Conservation (phyloP, 352 stramenopile genomes). For the Blastocystis sp. region DNA sequence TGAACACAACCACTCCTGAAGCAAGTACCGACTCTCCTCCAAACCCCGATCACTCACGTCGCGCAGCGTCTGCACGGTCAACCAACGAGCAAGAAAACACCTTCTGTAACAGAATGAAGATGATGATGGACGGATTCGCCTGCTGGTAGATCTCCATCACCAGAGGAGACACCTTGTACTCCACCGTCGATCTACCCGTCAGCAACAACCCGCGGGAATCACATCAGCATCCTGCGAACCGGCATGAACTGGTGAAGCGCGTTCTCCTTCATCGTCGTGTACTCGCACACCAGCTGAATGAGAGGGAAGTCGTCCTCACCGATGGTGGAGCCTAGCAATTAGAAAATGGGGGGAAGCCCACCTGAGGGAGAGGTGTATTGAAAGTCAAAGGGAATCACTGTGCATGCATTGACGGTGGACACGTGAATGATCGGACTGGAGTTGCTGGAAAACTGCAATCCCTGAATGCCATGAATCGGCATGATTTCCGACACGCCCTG, state of each 20-base stretch:
- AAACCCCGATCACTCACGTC: constrained; percentile 2
- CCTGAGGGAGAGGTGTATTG: constrained; percentile 35
- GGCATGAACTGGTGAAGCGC: not conserved
- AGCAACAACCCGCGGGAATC: not conserved
- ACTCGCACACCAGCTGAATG: constrained; percentile 53
- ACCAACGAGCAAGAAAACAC: not conserved
- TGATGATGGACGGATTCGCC: constrained; percentile 47
- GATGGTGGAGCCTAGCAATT: constrained; percentile 34
- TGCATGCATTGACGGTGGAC: not conserved
- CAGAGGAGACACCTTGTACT: constrained; percentile 49
- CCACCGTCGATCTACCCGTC: constrained; percentile 26
- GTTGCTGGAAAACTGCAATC: constrained; percentile 60
- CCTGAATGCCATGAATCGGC: constrained; percentile 15
- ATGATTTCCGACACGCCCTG: not conserved
- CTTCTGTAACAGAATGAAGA: constrained; percentile 58
- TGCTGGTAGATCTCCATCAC: constrained; percentile 42
- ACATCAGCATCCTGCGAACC: constrained; percentile 54
- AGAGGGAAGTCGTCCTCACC: constrained; percentile 60
- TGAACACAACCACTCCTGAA: constrained; percentile 47
- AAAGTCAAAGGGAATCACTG: constrained; percentile 49
- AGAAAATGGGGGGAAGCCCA: not conserved
- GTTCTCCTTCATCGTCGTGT: constrained; percentile 31
- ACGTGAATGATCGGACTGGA: constrained; percentile 34
- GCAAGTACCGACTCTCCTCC: constrained; percentile 11
- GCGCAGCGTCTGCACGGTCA: not conserved